phyloP scores from a whole-genome alignment of 192 early-diverging fungal genomes.

The Backusella morwellensis region DNA sequence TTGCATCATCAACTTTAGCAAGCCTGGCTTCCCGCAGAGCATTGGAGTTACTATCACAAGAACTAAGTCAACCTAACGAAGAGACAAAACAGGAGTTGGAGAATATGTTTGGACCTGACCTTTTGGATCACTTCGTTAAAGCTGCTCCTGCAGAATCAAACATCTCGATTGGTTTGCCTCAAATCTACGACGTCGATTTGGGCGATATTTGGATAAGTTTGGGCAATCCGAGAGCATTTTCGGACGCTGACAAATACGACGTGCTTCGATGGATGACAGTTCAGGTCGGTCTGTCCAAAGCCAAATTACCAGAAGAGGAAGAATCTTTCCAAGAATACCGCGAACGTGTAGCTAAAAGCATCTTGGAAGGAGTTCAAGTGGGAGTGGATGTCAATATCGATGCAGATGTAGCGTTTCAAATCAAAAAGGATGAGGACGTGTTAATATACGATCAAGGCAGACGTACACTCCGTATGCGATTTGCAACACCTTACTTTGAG shows the following conservation, averaged over 20 bases:
- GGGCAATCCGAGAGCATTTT: slow-evolving; percentile 33
- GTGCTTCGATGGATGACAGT: slow-evolving; percentile 42
- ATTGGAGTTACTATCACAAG: slow-evolving; percentile 8
- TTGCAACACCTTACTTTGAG: slow-evolving; percentile 51
- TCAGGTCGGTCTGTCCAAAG: slow-evolving; percentile 18
- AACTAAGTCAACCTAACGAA: not conserved
- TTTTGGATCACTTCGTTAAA: slow-evolving; percentile 34
- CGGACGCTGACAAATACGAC: slow-evolving; percentile 28
- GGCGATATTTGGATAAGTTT: slow-evolving; percentile 47
- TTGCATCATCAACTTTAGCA: slow-evolving; percentile 6
- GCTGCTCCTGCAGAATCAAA: slow-evolving; percentile 15
- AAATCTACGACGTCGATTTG: slow-evolving; percentile 45
- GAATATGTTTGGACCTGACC: slow-evolving; percentile 37
- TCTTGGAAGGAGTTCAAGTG: slow-evolving; percentile 49
- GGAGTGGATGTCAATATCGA: slow-evolving; percentile 48
- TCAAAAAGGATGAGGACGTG: slow-evolving; percentile 5
- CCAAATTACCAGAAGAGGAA: slow-evolving; percentile 4
- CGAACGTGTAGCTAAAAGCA: slow-evolving; percentile 37
- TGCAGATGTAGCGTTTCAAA: slow-evolving; percentile 36
- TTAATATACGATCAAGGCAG: slow-evolving; percentile 46
- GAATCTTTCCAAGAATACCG: slow-evolving; percentile 30
- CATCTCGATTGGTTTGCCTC: slow-evolving; percentile 39
- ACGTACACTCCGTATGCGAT: slow-evolving; percentile 43
- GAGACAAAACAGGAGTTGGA: not conserved
- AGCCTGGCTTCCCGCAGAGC: slow-evolving; percentile 21